Evolutionary conservation across 331 rosid genomes (phyloP).

Genomic region (Cydonia oblonga): DNA sequence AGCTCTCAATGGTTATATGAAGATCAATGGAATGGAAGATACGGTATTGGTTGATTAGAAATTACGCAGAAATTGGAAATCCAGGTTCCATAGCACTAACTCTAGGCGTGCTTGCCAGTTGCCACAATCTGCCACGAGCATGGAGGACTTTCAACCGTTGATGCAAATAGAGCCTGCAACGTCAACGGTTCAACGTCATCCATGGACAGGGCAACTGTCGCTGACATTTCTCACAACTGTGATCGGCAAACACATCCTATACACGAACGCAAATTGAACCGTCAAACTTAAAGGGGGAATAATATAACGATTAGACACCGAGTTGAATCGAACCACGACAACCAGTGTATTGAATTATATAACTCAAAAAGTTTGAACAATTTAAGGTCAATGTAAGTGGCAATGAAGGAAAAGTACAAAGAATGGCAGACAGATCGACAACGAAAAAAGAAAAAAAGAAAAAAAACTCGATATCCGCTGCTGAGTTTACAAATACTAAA

Average conservation of each 20-base stretch:
- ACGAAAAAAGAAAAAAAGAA: no score
- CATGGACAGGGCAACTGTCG: background rate
- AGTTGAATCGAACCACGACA: no score
- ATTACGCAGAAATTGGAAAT: background rate
- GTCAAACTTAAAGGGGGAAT: background rate
- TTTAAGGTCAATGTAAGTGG: conserved; percentile 5
- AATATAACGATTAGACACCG: background rate
- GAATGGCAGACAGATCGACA: conserved; percentile 6
- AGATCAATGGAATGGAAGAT: no score
- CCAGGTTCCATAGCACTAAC: background rate
- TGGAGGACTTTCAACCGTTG: background rate
- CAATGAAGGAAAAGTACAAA: conserved; percentile 6
- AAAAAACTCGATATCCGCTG: conserved; percentile 9
- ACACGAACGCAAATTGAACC: background rate
- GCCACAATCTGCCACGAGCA: background rate
- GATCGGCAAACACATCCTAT: background rate
- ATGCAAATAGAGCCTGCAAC: background rate
- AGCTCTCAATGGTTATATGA: no score
- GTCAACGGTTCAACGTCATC: background rate
- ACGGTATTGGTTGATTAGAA: background rate
- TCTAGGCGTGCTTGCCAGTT: background rate
- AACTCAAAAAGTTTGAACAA: background rate
- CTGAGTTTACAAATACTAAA: conserved; percentile 31
- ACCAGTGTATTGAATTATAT: background rate
- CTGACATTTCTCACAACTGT: background rate